These are phyloP conservation scores for Camillea tinctor DNA, from an alignment of 2,329 filamentous ascomycete genomes.

Conservation along the genomic window DNA sequence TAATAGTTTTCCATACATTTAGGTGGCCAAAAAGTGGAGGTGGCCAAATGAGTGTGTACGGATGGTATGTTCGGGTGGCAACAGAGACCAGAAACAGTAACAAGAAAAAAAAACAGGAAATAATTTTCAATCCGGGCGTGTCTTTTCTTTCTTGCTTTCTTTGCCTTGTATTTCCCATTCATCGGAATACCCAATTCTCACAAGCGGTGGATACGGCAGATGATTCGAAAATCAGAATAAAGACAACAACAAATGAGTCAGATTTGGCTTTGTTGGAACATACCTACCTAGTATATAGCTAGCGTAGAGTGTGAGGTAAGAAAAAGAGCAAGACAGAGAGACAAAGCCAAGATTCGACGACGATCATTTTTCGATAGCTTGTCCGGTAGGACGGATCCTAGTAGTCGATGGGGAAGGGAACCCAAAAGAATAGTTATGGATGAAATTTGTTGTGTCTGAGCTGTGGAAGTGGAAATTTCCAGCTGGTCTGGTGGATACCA, in stretches of 20 bases:
- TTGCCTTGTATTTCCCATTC: background rate
- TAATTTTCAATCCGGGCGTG: background rate
- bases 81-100: background rate
- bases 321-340: too few relatives aligned
- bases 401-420: background rate
- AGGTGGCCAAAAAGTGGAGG: too few relatives aligned
- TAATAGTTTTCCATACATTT: too few relatives aligned
- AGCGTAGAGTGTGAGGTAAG: too few relatives aligned
- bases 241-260: background rate
- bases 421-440: background rate
- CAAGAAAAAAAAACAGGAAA: too few relatives aligned
- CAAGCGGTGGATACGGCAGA: too few relatives aligned
- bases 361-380: constrained; percentile 10
- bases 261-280: background rate
- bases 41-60: too few relatives aligned
- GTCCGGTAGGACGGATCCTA: background rate
- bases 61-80: background rate
- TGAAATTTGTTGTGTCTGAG: background rate
- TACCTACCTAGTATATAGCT: background rate
- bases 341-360: background rate
- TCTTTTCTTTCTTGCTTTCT: background rate
- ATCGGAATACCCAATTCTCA: too few relatives aligned
- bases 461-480: background rate
- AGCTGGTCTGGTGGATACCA: background rate
- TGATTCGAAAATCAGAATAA: background rate